A percentile compares a stretch with the other conserved stretches of the same genome.
These are phyloP conservation scores for Citrus trifoliata DNA, from an alignment of 345 rosid genomes.

Conservation along the genomic window DNA sequence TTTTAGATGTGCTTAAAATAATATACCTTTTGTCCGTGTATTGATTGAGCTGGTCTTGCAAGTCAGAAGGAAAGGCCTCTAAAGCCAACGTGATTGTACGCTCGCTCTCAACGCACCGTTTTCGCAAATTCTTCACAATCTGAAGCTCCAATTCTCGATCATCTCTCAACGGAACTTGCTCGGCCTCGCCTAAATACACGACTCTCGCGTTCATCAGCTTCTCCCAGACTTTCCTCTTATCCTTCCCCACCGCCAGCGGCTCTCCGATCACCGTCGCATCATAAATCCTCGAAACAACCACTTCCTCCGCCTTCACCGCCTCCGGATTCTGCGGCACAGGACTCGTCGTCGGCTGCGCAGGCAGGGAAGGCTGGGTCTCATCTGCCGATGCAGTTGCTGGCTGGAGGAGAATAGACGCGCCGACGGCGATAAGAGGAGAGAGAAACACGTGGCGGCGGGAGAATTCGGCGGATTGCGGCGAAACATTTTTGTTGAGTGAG, in stretches of 20 bases:
- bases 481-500: not conserved
- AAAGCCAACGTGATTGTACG: conserved; percentile 61
- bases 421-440: conserved; percentile 39
- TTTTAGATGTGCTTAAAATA: not conserved
- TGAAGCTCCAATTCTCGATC: conserved; percentile 79
- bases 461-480: not conserved
- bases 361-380: not conserved
- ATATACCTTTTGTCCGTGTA: conserved; percentile 49
- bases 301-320: conserved; percentile 18
- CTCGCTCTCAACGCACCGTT: conserved; percentile 53
- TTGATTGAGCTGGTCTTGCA: conserved; percentile 64
- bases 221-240: conserved; percentile 81
- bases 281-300: conserved; percentile 58
- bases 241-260: conserved; percentile 87
- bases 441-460: conserved; percentile 41
- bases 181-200: conserved; percentile 83
- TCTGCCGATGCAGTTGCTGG: conserved; percentile 18
- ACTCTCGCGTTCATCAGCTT: conserved; percentile 77
- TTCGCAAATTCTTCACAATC: conserved; percentile 59
- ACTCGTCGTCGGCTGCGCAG: not conserved
- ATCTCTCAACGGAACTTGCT: conserved; percentile 79
- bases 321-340: not conserved
- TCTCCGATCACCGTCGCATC: conserved; percentile 90
- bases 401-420: conserved; percentile 19
- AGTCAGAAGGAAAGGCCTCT: conserved; percentile 72